phyloP scores from a whole-genome alignment of 2,329 filamentous ascomycete species.

The Dothideomycetes sp. region DNA sequence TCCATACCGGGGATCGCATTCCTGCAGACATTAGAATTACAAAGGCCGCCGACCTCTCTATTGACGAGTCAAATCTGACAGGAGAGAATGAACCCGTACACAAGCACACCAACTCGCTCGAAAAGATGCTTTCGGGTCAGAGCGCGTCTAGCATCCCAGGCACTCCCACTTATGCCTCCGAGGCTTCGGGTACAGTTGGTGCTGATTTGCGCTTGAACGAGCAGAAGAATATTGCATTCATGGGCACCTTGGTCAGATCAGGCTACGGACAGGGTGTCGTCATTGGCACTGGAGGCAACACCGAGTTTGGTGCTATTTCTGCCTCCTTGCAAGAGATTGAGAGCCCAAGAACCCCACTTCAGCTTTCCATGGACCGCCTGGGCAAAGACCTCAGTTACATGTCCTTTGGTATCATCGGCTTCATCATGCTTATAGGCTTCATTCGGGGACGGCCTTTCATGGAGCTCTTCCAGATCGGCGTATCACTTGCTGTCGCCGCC shows the following conservation, averaged over 20 bases:
- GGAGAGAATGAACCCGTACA: slow-evolving; percentile 90
- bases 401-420: slow-evolving; percentile 84
- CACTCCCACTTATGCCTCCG: slow-evolving; percentile 48
- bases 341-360: slow-evolving; percentile 84
- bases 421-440: slow-evolving; percentile 86
- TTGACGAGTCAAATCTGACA: slow-evolving; percentile 93
- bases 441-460: slow-evolving; percentile 80
- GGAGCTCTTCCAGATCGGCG: slow-evolving; percentile 95
- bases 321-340: slow-evolving; percentile 91
- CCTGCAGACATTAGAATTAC: slow-evolving; percentile 94
- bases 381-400: slow-evolving; percentile 94
- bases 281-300: slow-evolving; percentile 88
- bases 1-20: slow-evolving; percentile 91
- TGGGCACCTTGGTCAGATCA: slow-evolving; percentile 92
- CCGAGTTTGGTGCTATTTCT: slow-evolving; percentile 93
- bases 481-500: slow-evolving; percentile 89
- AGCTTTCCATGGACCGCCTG: slow-evolving; percentile 94
- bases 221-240: slow-evolving; percentile 88
- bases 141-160: slow-evolving; percentile 25
- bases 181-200: slow-evolving; percentile 47
- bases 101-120: slow-evolving; percentile 57
- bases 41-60: slow-evolving; percentile 75
- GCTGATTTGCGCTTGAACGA: slow-evolving; percentile 60
- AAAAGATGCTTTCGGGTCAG: slow-evolving; percentile 11
- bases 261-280: slow-evolving; percentile 93